Percentiles rank a stretch among this genome's conserved stretches.
These are phyloP conservation scores for Paecilomyces formosus DNA, from an alignment of 2,329 filamentous ascomycete species.

Conservation along the genomic window DNA sequence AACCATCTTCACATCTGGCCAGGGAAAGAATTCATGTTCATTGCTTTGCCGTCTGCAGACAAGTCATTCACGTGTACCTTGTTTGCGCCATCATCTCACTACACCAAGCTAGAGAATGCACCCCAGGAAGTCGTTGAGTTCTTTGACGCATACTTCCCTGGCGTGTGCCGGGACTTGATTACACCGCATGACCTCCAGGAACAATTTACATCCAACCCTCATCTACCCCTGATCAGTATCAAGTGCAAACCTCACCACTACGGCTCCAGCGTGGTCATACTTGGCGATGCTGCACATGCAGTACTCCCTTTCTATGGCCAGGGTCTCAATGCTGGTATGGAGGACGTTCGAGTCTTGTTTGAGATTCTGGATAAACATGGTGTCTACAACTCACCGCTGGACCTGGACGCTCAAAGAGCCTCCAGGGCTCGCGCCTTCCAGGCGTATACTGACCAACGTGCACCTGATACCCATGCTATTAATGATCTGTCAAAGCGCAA, in stretches of 20 bases:
- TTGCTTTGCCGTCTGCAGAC: conserved; percentile 83
- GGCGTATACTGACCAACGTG: conserved; percentile 67
- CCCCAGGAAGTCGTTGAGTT: conserved; percentile 68
- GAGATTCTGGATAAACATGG: conserved; percentile 66
- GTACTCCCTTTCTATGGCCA: conserved; percentile 99
- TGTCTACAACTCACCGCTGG: conserved; percentile 23
- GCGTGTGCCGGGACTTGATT: conserved; percentile 58
- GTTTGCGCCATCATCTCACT: conserved; percentile 70
- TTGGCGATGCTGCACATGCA: conserved; percentile 92
- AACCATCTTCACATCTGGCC: conserved; percentile 98
- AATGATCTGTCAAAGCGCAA: conserved; percentile 88
- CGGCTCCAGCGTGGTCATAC: conserved; percentile 66
- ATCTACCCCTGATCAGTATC: conserved; percentile 86
- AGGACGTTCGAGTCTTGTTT: conserved; percentile 88
- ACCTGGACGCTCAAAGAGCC: conserved; percentile 39
- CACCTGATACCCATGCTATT: conserved; percentile 77
- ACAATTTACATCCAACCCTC: conserved; percentile 76
- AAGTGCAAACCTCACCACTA: conserved; percentile 89
- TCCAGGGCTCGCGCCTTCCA: conserved; percentile 48
- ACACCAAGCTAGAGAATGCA: conserved; percentile 58
- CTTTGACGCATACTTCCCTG: conserved; percentile 80
- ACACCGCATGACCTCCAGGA: conserved; percentile 57
- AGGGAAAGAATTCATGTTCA: conserved; percentile 92
- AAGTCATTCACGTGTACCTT: conserved; percentile 92
- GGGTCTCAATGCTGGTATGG: conserved; percentile 93